Conservation (phyloP, 768 basidiomycete genomes). For the Clitopilus passeckerianus region DNA sequence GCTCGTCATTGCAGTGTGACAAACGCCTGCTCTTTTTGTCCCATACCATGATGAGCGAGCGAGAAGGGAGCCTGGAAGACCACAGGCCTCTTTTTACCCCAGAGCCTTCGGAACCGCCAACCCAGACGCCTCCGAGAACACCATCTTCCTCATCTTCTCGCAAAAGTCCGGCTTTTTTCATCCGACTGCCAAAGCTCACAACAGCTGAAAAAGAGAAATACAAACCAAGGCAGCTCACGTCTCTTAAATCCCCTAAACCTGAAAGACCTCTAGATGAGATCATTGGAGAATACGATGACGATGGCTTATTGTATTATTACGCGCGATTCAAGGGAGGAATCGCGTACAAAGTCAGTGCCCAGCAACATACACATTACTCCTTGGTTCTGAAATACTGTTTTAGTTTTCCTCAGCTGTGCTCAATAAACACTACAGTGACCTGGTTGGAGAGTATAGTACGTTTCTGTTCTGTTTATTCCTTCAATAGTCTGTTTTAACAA, state of each 20-base stretch:
- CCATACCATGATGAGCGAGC: constrained; percentile 10
- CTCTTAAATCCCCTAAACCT: constrained; percentile 22
- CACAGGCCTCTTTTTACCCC: constrained; percentile 17
- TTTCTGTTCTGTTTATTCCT: constrained; percentile 6
- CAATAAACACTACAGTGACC: constrained; percentile 26
- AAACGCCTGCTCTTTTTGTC: neutral
- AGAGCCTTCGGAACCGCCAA: neutral
- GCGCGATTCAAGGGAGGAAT: constrained; percentile 56
- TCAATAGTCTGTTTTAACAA: constrained; percentile 3
- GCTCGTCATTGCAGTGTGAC: neutral
- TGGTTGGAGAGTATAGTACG: constrained; percentile 58
- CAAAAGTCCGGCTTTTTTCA: constrained; percentile 19
- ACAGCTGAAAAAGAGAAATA: constrained; percentile 36
- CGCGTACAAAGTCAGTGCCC: constrained; percentile 44
- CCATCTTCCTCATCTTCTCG: neutral
- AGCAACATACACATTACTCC: neutral
- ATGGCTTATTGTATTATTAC: constrained; percentile 47
- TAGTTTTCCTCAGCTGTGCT: constrained; percentile 43
- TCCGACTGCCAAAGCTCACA: constrained; percentile 32
- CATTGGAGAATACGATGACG: constrained; percentile 50
- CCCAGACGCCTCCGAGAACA: neutral
- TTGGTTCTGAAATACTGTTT: constrained; percentile 20
- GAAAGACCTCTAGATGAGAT: constrained; percentile 38
- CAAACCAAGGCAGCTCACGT: constrained; percentile 24
- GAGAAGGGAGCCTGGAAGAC: constrained; percentile 3